phyloP scores from a whole-genome alignment of 2,329 filamentous ascomycete genomes.

The Ceratocystis albifundus region DNA sequence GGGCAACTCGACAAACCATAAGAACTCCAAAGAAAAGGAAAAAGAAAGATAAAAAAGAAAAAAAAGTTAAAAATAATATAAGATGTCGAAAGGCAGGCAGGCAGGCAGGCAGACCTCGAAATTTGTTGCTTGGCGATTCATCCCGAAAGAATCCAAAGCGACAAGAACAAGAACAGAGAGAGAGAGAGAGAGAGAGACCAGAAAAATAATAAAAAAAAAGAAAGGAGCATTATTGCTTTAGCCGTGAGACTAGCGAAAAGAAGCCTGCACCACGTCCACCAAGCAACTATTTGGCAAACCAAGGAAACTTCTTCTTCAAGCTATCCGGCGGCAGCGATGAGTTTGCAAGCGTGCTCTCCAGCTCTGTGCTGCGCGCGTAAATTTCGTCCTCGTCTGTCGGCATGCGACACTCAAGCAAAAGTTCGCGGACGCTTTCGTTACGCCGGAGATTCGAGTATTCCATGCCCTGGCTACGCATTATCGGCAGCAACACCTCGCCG shows the following conservation, averaged over 20 bases:
- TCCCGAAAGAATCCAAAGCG: background rate
- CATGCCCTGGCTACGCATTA: constrained; percentile 82
- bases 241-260: background rate
- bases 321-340: constrained; percentile 35
- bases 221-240: background rate
- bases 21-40: background rate
- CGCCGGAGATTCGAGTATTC: constrained; percentile 63
- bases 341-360: constrained; percentile 41
- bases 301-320: constrained; percentile 54
- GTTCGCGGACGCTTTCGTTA: constrained; percentile 57
- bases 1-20: background rate
- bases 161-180: no score
- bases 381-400: constrained; percentile 74
- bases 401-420: constrained; percentile 74
- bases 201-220: constrained; percentile 1
- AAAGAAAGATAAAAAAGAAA: no score
- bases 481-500: constrained; percentile 77
- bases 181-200: no score
- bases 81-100: background rate
- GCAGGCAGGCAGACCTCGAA: background rate
- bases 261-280: background rate
- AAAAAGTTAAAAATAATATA: background rate
- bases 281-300: constrained; percentile 43
- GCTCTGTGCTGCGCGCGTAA: constrained; percentile 49
- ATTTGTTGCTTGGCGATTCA: background rate